Base-by-base conservation (phyloP, 257 asterid species). In the Ilex aquifolium region DNA sequence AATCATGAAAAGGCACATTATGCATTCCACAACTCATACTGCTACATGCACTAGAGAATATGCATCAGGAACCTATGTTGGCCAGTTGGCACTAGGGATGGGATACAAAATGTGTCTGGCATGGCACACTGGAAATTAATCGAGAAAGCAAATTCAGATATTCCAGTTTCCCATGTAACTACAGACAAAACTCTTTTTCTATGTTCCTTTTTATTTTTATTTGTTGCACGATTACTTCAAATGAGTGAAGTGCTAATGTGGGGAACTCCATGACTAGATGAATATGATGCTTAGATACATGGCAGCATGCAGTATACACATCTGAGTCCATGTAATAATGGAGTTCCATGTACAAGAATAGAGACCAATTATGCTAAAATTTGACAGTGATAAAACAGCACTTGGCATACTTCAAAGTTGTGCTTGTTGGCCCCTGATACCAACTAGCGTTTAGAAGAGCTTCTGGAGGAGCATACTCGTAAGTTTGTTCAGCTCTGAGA, bases 391-490 rank as follows among this genome's bases (percentile, higher is more conserved):
- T 49, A 49, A 39, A 61, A 71, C 31, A 64, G 74, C 79, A 73
- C 12, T 44, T 56, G 61, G 60, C 95, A 61, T 82, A 92, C 99
- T 87, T 92, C 57, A 80, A 58, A 31, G 83, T 83, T 55, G 81
- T 76, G 65, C 84, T 79, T 69, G 85, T 73, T 56, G 90, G 77
- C 57, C 91, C 93, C 57, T 66, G 77, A 66, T 92, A 81, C 99
- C 99, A 92, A 69, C 95, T 87, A 61, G 68, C 88, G 72, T 92
- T 92, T 65, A 92, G 80, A 68, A 83, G 77, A 72, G 97, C 96
- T 80, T 92, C 99, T 29, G 99, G 99, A 12, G 99, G 97, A 75
- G 96, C 85, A 79, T 92, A 92, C 48, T 78, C 94, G 32, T 83
- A 80, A 16, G 99, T 92, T 72, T 92, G 99, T 75, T 92, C 99